Base-by-base conservation (phyloP, 345 rosid genomes). In the Euclidium syriacum region DNA sequence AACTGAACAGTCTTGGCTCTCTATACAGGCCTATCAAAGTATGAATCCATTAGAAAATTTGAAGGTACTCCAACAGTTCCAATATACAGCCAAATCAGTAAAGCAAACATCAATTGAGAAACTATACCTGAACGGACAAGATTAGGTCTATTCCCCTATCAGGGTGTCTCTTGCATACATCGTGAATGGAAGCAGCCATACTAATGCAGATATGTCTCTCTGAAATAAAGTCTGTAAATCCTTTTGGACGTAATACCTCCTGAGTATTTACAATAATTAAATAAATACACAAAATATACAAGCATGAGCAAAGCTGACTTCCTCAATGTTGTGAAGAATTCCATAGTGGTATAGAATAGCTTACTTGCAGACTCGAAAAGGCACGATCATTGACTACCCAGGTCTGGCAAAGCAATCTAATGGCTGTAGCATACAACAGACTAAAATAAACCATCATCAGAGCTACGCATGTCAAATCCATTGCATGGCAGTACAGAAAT, bases 121-220 rank as follows among this genome's bases (percentile, higher is more conserved):
- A 53, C 56, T 80, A 50, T 85, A 92, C 98, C 88, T 90, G 83
- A 67, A 92, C 85, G 54, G 98, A 92, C 78, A 92, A 77, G 77
- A 92, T 88, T 73, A 92, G 81, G 64, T 88, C 98, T 75, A 92
- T 96, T 15, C 98, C 98, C 80, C 98, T 86, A 75, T 92, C 98
- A 67, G 98, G 89, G 54, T 88, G 78, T 77, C 75, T 80, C 73
- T 71, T 71, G 83, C 98, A 88, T 70, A 88, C 83, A 71, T 88
- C 96, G 44, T 75, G 76, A 66, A 88, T 50, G 38, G 96, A 86
- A 66, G 85, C 83, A 49, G 98, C 98, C 78, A 86, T 73, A 69
- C 92, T 81, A 48, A 88, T 72, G 73, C 87, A 78, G 69, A 85
- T 78, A 63, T 64, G 73, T 73, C 80, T 85, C 62, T 88, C 95